These are phyloP conservation scores for Trametes cinnabarina DNA, from an alignment of 768 basidiomycete species.

Conservation along the genomic window DNA sequence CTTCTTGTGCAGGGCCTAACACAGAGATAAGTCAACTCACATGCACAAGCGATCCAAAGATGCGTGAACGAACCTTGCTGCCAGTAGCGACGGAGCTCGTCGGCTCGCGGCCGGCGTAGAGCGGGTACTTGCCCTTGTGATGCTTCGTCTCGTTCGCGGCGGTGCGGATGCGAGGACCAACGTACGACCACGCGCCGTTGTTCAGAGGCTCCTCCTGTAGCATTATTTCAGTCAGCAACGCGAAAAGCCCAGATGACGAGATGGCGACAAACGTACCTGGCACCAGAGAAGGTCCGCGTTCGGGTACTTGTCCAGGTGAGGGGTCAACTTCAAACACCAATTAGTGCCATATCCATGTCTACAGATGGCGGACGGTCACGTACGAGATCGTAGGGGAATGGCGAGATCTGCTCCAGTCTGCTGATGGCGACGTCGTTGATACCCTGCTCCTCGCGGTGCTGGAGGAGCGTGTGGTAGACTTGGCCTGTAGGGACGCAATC, in stretches of 20 bases:
- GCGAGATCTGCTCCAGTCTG: conserved; percentile 90
- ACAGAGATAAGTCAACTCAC: conserved; percentile 25
- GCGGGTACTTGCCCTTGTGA: conserved; percentile 87
- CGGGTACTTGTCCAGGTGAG: conserved; percentile 94
- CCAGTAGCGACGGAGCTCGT: conserved; percentile 91
- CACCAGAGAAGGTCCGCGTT: conserved; percentile 93
- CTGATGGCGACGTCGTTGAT: conserved; percentile 94
- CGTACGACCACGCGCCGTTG: conserved; percentile 96
- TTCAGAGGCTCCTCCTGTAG: conserved; percentile 89
- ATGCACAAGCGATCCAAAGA: background rate
- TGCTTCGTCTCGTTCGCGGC: conserved; percentile 84
- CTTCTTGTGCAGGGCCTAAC: conserved; percentile 79
- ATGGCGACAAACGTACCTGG: conserved; percentile 48
- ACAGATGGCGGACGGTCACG: conserved; percentile 25
- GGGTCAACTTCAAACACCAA: conserved; percentile 58
- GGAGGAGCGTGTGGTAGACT: conserved; percentile 86
- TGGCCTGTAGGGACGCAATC: conserved; percentile 55
- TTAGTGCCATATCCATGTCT: conserved; percentile 7
- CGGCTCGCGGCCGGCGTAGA: conserved; percentile 92
- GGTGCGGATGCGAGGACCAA: conserved; percentile 89
- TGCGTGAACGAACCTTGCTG: conserved; percentile 60
- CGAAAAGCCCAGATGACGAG: background rate
- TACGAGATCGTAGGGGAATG: conserved; percentile 95
- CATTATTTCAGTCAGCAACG: background rate
- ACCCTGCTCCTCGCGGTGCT: conserved; percentile 87